Conservation (phyloP, 306 rosid genomes). For the Dryas alaskensis region DNA sequence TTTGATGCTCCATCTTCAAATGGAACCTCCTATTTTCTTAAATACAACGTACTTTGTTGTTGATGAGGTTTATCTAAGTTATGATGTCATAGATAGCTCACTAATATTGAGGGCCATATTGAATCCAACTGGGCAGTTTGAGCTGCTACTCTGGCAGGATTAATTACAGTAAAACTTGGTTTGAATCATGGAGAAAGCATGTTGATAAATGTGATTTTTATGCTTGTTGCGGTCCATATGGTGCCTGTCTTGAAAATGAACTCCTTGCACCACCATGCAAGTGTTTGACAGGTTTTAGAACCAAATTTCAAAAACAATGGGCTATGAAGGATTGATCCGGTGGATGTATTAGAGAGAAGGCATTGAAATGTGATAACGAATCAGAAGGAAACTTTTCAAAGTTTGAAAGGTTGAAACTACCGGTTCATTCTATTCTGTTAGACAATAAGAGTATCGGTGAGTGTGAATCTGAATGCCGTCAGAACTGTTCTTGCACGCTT, state of each 20-base stretch:
- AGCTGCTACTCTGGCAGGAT: not conserved
- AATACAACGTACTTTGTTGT: not conserved
- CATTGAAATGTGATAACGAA: conserved; percentile 18
- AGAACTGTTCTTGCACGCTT: conserved; percentile 63
- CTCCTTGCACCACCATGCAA: not conserved
- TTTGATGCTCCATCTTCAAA: too few relatives aligned
- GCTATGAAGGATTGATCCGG: conserved; percentile 9
- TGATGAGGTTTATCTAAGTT: not conserved
- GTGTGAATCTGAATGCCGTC: conserved; percentile 39
- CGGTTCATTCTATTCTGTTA: not conserved
- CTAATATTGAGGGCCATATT: not conserved
- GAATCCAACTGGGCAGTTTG: not conserved
- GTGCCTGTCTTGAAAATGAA: not conserved
- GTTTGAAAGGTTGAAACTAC: conserved; percentile 3
- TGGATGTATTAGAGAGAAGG: conserved; percentile 44
- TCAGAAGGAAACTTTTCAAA: not conserved
- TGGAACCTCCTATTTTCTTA: not conserved
- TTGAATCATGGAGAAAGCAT: not conserved
- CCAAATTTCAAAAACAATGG: conserved; percentile 33
- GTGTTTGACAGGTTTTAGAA: not conserved
- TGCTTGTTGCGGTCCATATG: not conserved
- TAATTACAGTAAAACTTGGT: not conserved
- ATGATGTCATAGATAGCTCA: not conserved
- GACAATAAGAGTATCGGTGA: conserved; percentile 23
- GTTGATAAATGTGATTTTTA: not conserved